Evolutionary conservation across 2,329 filamentous ascomycete species (phyloP), one percentile per base, ranked within the genome.

Genomic region (Erysiphe neolycopersici): DNA sequence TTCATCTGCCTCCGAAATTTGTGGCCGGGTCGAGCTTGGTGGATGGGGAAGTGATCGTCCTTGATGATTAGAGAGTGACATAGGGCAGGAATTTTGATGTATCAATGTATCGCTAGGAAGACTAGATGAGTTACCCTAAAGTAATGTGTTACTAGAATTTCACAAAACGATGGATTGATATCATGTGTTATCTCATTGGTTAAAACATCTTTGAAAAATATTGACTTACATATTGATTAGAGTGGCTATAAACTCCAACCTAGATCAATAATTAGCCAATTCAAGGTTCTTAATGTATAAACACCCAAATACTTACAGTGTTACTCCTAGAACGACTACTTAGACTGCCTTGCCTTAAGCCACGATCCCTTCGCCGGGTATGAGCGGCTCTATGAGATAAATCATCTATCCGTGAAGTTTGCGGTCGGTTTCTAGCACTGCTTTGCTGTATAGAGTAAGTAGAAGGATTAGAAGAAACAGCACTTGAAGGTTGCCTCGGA

Each of bases 1-100:
- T 52, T 82, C 76, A 54, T 85, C 79, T 54, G 84, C 79, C 55
- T 85, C 80, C 5, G 66, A 63, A 52, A 69, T 65, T 45, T 67
- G 69, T 1, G 46, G 51, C 19, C 48, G 45, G 38, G 45, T 45
- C 14, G 53, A 47, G 6, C 51, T 46, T 17, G 49, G 46, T 38
- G 42, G 9, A 33, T 26, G 18, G 22, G 29, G 43, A n/a, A 41
- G 17, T 13, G 43, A 29, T 11, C 38, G 38, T 26, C 30, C 30
- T 4, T 40, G 26, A 37, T 49, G 47, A 33, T 14, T 44, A 33
- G 44, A 38, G n/a, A 43, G 46, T 12, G 48, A 43, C 10, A 52
- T 33, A 29, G 47, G 46, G 16, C 45, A 42, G 26, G 38, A 26
- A 30, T 30, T 30, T 12, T 41, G 38, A 36, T 16, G 17, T 14